A percentile compares a stretch with the other conserved stretches of the same genome.
These are phyloP conservation scores for Ophiognomonia clavigignenti-juglandacearum DNA, from an alignment of 2,329 filamentous ascomycete genomes.

Conservation along the genomic window DNA sequence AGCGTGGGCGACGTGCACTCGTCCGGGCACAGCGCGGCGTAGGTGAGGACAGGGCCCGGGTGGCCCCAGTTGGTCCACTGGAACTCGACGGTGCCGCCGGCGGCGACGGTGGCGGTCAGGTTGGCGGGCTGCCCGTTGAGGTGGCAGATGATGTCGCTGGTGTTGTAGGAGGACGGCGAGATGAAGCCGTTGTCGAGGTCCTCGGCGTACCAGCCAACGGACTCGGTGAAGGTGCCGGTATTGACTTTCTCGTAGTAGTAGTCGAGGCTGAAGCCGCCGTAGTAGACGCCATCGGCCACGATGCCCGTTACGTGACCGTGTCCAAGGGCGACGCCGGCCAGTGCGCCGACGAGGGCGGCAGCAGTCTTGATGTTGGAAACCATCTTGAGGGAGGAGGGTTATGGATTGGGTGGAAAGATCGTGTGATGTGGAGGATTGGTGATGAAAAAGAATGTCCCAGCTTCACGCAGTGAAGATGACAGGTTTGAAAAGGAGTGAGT, in stretches of 20 bases:
- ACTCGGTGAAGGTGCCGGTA: slow-evolving; percentile 19
- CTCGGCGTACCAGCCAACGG: slow-evolving; percentile 27
- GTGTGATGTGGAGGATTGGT: not conserved
- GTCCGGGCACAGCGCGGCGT: slow-evolving; percentile 23
- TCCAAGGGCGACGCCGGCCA: not conserved
- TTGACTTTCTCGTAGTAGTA: slow-evolving; percentile 25
- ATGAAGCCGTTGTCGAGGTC: slow-evolving; percentile 20
- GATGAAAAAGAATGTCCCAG: not conserved
- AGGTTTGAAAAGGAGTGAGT: not conserved
- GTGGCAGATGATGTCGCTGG: slow-evolving; percentile 14
- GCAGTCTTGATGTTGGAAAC: slow-evolving; percentile 2
- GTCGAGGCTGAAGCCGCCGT: slow-evolving; percentile 10
- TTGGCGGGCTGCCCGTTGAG: slow-evolving; percentile 6
- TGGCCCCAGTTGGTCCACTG: slow-evolving; percentile 28
- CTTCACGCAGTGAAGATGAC: slow-evolving; percentile 9
- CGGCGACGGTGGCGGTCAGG: slow-evolving; percentile 11
- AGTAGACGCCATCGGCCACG: slow-evolving; percentile 9
- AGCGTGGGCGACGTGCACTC: slow-evolving; percentile 22
- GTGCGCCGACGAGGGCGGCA: slow-evolving; percentile 1
- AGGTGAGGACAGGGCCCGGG: slow-evolving; percentile 25
- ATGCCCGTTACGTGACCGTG: slow-evolving; percentile 13
- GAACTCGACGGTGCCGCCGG: slow-evolving; percentile 17
- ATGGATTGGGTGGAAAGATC: not conserved
- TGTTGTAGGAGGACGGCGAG: slow-evolving; percentile 7
- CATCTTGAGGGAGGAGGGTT: not conserved